These are phyloP conservation scores for Monosporascus sp. DNA, from an alignment of 2,329 filamentous ascomycete genomes.

Conservation along the genomic window DNA sequence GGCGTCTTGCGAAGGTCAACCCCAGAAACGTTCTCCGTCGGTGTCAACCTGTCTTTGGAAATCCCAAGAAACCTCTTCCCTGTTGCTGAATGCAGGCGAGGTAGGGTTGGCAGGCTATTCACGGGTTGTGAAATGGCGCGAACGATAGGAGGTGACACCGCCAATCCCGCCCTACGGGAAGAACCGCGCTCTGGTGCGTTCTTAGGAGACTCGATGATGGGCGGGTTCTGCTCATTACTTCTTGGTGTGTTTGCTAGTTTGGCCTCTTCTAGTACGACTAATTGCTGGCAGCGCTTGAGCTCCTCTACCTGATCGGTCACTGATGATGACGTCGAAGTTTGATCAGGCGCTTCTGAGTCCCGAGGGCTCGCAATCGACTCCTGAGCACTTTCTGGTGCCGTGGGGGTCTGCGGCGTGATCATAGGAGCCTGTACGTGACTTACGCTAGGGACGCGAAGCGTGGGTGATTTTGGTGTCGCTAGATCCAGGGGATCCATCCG, in stretches of 20 bases:
- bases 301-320: slow-evolving; percentile 30
- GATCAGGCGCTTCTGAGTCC: slow-evolving; percentile 7
- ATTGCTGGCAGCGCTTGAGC: slow-evolving; percentile 45
- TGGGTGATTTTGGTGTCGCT: slow-evolving; percentile 34
- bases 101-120: slow-evolving; percentile 31
- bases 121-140: slow-evolving; percentile 49
- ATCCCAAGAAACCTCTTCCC: slow-evolving; percentile 34
- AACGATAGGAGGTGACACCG: slow-evolving; percentile 47
- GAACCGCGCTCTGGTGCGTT: slow-evolving; percentile 29
- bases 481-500: slow-evolving; percentile 47
- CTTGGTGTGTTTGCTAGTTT: slow-evolving; percentile 12
- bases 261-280: slow-evolving; percentile 26
- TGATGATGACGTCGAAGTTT: slow-evolving; percentile 13
- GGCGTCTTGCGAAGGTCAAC: slow-evolving; percentile 27
- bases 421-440: slow-evolving; percentile 8
- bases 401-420: slow-evolving; percentile 13
- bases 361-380: slow-evolving; percentile 14
- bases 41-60: slow-evolving; percentile 16
- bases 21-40: slow-evolving; percentile 19
- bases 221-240: slow-evolving; percentile 12
- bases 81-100: slow-evolving; percentile 40
- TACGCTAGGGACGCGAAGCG: slow-evolving; percentile 3
- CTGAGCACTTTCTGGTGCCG: slow-evolving; percentile 13
- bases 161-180: slow-evolving; percentile 40
- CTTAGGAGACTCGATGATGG: slow-evolving; percentile 12